Conservation (phyloP, 2,329 filamentous ascomycete species). For the Lachnellula subtilissima region DNA sequence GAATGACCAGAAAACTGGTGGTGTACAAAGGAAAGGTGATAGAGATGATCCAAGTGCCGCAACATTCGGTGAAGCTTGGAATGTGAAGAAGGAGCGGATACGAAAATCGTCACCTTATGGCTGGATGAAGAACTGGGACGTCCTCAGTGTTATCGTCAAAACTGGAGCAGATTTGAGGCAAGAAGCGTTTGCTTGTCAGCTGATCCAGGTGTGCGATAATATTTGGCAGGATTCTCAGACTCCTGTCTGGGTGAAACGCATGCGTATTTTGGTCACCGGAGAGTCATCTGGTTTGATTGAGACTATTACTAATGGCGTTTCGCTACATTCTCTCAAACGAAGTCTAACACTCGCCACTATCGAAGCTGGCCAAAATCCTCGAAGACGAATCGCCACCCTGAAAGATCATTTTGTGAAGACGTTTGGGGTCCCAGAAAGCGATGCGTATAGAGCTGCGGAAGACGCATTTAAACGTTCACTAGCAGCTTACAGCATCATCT, state of each 20-base stretch:
- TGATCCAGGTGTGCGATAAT: conserved; percentile 75
- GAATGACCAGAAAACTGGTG: conserved; percentile 82
- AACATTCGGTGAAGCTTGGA: conserved; percentile 83
- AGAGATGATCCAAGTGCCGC: conserved; percentile 81
- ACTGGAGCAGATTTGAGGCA: conserved; percentile 78
- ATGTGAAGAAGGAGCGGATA: conserved; percentile 77
- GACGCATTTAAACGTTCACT: conserved; percentile 78
- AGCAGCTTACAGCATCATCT: conserved; percentile 80
- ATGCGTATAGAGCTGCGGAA: conserved; percentile 65
- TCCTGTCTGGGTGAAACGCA: conserved; percentile 82
- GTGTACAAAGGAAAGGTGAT: conserved; percentile 74
- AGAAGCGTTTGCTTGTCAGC: conserved; percentile 81
- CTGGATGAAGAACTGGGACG: conserved; percentile 87
- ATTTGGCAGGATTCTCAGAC: conserved; percentile 73
- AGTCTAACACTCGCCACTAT: conserved; percentile 72
- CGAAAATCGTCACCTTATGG: conserved; percentile 79
- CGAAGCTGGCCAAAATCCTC: conserved; percentile 66
- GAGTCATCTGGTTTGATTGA: conserved; percentile 81
- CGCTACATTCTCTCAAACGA: conserved; percentile 79
- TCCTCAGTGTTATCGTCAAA: conserved; percentile 83
- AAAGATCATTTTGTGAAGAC: conserved; percentile 78
- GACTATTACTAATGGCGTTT: conserved; percentile 84
- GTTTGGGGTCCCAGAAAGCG: conserved; percentile 66
- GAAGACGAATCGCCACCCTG: conserved; percentile 72
- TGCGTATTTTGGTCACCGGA: conserved; percentile 81